Evolutionary conservation across 2,329 filamentous ascomycete genomes (phyloP), one percentile per base, ranked within the genome.

Genomic region (Penicillium polonicum): DNA sequence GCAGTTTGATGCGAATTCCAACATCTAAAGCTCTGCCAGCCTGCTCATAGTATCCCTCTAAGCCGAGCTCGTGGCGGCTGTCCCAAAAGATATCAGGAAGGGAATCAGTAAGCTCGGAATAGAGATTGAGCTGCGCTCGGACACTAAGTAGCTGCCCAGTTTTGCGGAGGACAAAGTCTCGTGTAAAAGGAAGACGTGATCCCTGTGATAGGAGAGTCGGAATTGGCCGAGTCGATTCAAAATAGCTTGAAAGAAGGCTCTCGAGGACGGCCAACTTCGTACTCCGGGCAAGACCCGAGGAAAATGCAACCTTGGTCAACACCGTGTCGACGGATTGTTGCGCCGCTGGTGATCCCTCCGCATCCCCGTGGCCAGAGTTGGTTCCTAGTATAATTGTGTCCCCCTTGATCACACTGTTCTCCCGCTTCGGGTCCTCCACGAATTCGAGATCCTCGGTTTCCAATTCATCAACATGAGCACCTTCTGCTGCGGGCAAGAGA

Each of bases 81-180:
- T 99, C 94, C 94, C 94, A 99, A 78, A 99, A 97, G 45, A 97
- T 86, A 75, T 99, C 94, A 0, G 94, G 94, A 19, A 97, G 82
- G 19, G 90, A 91, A 76, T 99, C 94, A 0, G 94, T 97, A 35
- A 99, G 84, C 75, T 97, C 94, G 1, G 91, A 96, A 78, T 97
- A 97, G 66, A 97, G 88, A 71, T 99, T 99, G 48, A 99, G 82
- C 69, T 96, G 92, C 0, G 93, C 93, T 46, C 94, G 88, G 51
- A 97, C 86, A 68, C 88, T 89, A 19, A 97, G 84, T 7, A 99
- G 82, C 74, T 97, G 91, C 59, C 94, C 94, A 0, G 94, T 97
- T 76, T 97, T 96, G 65, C 90, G 88, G 27, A 97, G 81, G 70
- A 97, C 93, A 74, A 96, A 93, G 53, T 83, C 82, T 52, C 92